A percentile compares a stretch with the other conserved stretches of the same genome.
These are phyloP conservation scores for Trifolium dubium DNA, from an alignment of 306 rosid genomes.

Conservation along the genomic window DNA sequence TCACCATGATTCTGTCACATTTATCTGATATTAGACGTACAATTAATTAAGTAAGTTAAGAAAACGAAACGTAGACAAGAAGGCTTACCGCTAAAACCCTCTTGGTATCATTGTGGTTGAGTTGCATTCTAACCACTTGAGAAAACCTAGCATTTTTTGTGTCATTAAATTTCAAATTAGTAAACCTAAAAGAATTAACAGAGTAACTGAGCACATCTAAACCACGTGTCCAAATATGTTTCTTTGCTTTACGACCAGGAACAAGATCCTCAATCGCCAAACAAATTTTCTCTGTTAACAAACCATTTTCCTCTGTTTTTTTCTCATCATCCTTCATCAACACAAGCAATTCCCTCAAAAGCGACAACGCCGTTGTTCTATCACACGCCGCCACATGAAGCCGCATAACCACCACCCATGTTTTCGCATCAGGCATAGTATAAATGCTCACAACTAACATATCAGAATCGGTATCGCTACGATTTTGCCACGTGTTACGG, in stretches of 20 bases:
- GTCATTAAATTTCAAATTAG: conserved; percentile 60
- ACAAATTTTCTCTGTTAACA: background rate
- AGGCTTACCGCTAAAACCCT: conserved; percentile 52
- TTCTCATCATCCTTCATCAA: conserved; percentile 12
- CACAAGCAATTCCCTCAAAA: conserved; percentile 51
- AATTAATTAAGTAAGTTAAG: too few species aligned
- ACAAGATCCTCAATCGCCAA: conserved; percentile 61
- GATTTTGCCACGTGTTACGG: conserved; percentile 44
- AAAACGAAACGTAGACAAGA: background rate
- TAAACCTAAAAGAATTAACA: conserved; percentile 49
- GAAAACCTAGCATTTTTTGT: conserved; percentile 43
- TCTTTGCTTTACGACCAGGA: conserved; percentile 45
- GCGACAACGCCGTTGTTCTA: conserved; percentile 59
- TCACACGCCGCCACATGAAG: conserved; percentile 65
- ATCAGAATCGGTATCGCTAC: background rate
- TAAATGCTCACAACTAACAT: conserved; percentile 51
- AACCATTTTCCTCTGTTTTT: background rate
- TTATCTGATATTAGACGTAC: background rate
- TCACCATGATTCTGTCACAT: too few species aligned
- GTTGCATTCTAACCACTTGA: conserved; percentile 57
- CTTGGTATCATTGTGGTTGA: conserved; percentile 46
- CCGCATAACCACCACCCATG: conserved; percentile 49
- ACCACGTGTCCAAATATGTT: conserved; percentile 58
- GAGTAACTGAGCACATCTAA: conserved; percentile 62
- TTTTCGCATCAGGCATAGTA: conserved; percentile 26